Conservation (phyloP, 805 yeast genomes). For the Saccharomyces jurei region DNA sequence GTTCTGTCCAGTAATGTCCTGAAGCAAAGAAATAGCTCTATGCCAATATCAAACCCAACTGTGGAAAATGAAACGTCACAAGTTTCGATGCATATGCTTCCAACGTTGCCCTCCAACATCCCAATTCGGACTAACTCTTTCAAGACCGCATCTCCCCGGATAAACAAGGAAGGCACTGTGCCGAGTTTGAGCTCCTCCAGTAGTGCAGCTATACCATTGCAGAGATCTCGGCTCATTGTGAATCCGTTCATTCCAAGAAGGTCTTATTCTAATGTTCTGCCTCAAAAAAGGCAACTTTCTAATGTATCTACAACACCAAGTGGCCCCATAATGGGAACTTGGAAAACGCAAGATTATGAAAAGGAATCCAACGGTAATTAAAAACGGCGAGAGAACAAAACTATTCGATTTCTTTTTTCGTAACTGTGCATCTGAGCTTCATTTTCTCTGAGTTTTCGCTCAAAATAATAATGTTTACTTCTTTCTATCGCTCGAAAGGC, state of each 20-base stretch:
- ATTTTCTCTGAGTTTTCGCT: neutral
- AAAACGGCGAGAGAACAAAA: neutral
- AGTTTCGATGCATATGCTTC: neutral
- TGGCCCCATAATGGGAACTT: neutral
- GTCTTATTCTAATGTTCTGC: conserved; percentile 19
- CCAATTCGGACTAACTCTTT: neutral
- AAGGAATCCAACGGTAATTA: neutral
- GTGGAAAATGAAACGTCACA: neutral
- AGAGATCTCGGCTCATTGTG: neutral
- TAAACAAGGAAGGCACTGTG: neutral
- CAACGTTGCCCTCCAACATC: neutral
- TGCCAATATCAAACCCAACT: neutral
- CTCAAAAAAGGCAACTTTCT: conserved; percentile 21
- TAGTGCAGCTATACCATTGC: neutral
- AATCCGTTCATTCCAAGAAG: conserved; percentile 28
- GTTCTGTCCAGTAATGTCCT: neutral
- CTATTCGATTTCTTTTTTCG: neutral
- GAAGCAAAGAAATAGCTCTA: neutral
- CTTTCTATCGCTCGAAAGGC: neutral
- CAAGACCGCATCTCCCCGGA: conserved; percentile 1
- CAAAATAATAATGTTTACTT: neutral
- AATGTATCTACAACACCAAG: neutral
- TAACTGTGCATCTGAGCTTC: neutral
- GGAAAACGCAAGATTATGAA: neutral
- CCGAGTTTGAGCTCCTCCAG: conserved; percentile 1